phyloP scores from a whole-genome alignment of 2,329 filamentous ascomycete species.

The Fusarium tupiense region DNA sequence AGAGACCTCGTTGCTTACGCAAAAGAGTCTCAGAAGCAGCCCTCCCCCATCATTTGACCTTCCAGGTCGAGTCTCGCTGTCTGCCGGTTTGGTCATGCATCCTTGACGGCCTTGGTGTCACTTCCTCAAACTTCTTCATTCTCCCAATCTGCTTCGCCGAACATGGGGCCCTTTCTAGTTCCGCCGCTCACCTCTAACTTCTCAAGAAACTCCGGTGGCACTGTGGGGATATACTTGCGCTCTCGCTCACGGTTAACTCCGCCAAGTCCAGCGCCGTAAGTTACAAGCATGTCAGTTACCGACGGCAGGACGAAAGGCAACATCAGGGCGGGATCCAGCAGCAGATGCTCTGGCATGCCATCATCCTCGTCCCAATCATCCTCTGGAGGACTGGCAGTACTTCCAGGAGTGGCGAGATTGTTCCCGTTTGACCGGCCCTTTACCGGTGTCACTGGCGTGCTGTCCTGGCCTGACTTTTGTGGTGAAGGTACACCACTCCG shows the following conservation, averaged over 20 bases:
- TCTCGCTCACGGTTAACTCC: conserved; percentile 91
- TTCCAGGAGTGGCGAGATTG: conserved; percentile 55
- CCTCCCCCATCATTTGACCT: background rate
- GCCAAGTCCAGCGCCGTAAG: conserved; percentile 93
- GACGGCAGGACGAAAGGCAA: conserved; percentile 95
- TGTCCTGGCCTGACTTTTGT: conserved; percentile 48
- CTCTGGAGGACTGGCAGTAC: conserved; percentile 51
- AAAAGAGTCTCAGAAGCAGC: background rate
- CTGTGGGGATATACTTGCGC: conserved; percentile 93
- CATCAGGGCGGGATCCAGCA: conserved; percentile 90
- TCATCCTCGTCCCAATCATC: conserved; percentile 63
- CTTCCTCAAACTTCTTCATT: conserved; percentile 65
- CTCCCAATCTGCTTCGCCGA: conserved; percentile 73
- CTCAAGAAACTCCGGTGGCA: conserved; percentile 90
- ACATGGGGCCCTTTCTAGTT: conserved; percentile 64
- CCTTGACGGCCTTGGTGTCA: conserved; percentile 6
- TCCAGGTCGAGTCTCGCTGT: background rate
- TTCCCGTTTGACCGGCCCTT: conserved; percentile 54
- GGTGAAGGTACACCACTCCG: conserved; percentile 59
- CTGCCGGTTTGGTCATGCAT: background rate
- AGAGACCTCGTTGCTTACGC: conserved; percentile 7
- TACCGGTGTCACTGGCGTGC: conserved; percentile 57
- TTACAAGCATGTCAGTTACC: conserved; percentile 96
- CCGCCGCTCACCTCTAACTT: conserved; percentile 76
- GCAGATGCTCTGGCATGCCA: conserved; percentile 76